Base-by-base conservation (phyloP, 2,329 filamentous ascomycete species). In the Penicillium sp. region DNA sequence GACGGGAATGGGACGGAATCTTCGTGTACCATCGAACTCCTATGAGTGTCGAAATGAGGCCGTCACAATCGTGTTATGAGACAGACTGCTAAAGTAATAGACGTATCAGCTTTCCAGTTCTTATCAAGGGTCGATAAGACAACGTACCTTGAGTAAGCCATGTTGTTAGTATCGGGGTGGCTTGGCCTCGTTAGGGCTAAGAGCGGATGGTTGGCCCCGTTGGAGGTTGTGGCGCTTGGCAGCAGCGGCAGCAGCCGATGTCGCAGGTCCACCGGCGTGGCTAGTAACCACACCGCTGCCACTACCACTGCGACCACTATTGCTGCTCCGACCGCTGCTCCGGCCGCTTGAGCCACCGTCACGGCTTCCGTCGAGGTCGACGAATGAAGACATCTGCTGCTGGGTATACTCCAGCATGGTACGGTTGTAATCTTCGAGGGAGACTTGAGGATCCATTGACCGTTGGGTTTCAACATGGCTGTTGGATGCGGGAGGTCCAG, bases 351-450 rank as follows among this genome's bases (percentile, higher is more conserved):
- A 38, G 18, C 58, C 53, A 8, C 46, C 44, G 27, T 50, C 50
- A n/a, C 50, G 47, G 20, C 46, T 47, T 15, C 58, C 51, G 20
- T 66, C 62, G 12, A 52, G 46, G 27, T 65, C 61, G 35, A 62
- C 58, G 46, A 70, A 71, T 4, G 60, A 56, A 2, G 64, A 64
- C 60, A 71, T 68, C 38, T 69, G 67, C 25, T 61, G 65, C 33
- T 70, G 66, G 12, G 68, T 71, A 42, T 71, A 68, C 39, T 68
- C 59, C 33, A 70, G 58, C 68, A 71, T 70, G 44, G 66, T 60
- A 23, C 67, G 66, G 53, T 66, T 69, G 49, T 71, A 71, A 50
- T 69, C 67, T 40, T 68, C 67, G n/a, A 71, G 48, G 3, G 67
- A 67, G 4, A 46, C 53, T 7, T 47, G 52, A 37, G 66, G 61